Evolutionary conservation across 2,329 filamentous ascomycete species (phyloP), one percentile per base, ranked within the genome.

Genomic region (Verticillium klebahnii): DNA sequence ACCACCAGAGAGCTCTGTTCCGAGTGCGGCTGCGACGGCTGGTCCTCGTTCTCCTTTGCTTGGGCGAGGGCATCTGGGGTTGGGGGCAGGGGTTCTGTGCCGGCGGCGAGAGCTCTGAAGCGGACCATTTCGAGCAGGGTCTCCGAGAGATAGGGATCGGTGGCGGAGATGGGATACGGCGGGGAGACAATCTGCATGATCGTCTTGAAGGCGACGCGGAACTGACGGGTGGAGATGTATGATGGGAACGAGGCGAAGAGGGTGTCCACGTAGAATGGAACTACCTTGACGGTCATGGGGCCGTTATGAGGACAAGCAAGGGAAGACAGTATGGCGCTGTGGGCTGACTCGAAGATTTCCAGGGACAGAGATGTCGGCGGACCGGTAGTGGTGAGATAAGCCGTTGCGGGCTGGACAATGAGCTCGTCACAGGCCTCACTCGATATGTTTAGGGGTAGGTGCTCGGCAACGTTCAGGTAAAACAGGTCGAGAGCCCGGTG

Each of bases 201-300:
- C 1, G 92, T 94, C 72, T 89, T 91, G 80, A 96, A 93, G 12
- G 93, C 93, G 11, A 97, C 81, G 34, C 93, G 86, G 78, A 97
- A 97, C 72, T 97, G 93, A 17, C 93, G 87, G 1, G 91, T 83
- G 0, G 91, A 93, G 23, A 97, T 86, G 62, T 89, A 89, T 1
- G 80, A 73, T 0, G 93, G 93, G 73, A 97, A 97, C 1, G 92
- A 88, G 23, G 84, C 81, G 70, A 96, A 91, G 0, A 97, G 82
- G 15, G 89, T 87, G 68, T 93, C 89, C 65, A 96, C 87, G 74
- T 97, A 97, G 70, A 91, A 91, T 0, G 92, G 91, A 1, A 93
- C 82, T 60, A 95, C 85, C 65, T 85, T 83, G 9, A 87, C 83
- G 17, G 91, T 88, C 25, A 96, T 77, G 17, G 85, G 76, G 19